Percentiles rank a stretch among this genome's conserved stretches.
phyloP scores from a whole-genome alignment of 1,284 basidiomycete genomes.

The Heliocybe sulcata region DNA sequence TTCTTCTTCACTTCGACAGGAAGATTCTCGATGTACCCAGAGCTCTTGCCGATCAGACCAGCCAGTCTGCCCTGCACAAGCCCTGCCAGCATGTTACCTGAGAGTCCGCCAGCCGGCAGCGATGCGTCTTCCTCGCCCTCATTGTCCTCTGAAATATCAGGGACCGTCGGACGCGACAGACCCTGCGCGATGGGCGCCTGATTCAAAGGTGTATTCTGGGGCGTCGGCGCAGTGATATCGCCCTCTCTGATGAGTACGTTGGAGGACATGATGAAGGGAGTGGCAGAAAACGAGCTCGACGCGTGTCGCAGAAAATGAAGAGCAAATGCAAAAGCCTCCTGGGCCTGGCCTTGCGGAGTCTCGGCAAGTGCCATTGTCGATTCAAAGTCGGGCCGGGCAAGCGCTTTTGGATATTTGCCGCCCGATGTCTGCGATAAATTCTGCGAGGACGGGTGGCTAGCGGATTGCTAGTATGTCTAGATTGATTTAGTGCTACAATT shows the following conservation, averaged over 20 bases:
- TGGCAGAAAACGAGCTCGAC: constrained; percentile 4
- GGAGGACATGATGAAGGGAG: constrained; percentile 33
- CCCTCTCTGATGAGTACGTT: constrained; percentile 36
- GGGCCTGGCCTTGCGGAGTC: background rate
- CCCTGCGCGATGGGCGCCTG: constrained; percentile 62
- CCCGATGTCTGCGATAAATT: background rate
- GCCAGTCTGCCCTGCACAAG: constrained; percentile 63
- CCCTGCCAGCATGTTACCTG: constrained; percentile 43
- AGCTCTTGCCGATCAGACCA: constrained; percentile 70
- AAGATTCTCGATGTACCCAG: constrained; percentile 84
- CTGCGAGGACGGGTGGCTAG: background rate
- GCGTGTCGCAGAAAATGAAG: constrained; percentile 2
- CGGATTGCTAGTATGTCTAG: no score
- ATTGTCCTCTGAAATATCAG: constrained; percentile 62
- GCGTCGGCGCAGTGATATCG: constrained; percentile 64
- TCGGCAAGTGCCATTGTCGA: background rate
- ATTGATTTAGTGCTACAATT: background rate
- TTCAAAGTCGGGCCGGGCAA: background rate
- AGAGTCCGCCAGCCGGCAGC: constrained; percentile 20
- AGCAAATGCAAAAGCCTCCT: background rate
- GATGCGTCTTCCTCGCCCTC: constrained; percentile 46
- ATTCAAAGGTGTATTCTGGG: constrained; percentile 75
- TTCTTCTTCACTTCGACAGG: constrained; percentile 79
- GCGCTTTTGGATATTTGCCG: background rate
- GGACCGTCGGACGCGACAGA: constrained; percentile 61